Evolutionary conservation across 1,139 yeast genomes (phyloP).

Genomic region (Hansenula lynferdii): DNA sequence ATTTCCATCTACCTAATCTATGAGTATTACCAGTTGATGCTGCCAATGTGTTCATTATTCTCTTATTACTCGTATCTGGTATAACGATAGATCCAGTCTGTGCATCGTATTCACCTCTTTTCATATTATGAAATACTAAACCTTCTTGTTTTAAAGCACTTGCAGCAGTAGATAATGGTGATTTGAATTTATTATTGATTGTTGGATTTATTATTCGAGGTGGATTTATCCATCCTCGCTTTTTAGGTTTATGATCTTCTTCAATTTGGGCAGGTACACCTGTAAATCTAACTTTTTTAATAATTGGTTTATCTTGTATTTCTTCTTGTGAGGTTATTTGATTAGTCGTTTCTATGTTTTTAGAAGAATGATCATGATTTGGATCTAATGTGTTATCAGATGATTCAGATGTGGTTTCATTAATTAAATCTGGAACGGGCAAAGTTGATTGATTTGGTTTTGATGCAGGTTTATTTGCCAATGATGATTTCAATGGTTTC

Average conservation of each 20-base stretch:
- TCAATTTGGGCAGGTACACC: constrained; percentile 21
- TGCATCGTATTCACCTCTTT: constrained; percentile 12
- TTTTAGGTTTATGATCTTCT: constrained; percentile 13
- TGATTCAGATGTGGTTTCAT: constrained; percentile 10
- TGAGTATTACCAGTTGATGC: not conserved
- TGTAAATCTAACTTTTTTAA: constrained; percentile 21
- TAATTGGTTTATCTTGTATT: not conserved
- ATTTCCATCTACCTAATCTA: not conserved
- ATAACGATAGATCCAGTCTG: constrained; percentile 2
- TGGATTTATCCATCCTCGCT: constrained; percentile 18
- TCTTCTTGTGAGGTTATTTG: too few relatives aligned
- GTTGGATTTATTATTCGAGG: constrained; percentile 10
- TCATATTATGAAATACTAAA: constrained; percentile 17
- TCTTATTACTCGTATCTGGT: constrained; percentile 1
- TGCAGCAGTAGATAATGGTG: constrained; percentile 17
- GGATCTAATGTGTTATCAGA: constrained; percentile 5
- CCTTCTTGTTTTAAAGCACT: constrained; percentile 21
- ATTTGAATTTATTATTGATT: constrained; percentile 1
- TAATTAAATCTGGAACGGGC: constrained; percentile 2
- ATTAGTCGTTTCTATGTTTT: too few relatives aligned
- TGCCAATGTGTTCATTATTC: constrained; percentile 1
- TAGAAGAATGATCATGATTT: not conserved
- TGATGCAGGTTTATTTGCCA: not conserved
- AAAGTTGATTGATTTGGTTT: not conserved
- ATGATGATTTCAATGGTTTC: constrained; percentile 3